Percentiles rank a stretch among this genome's conserved stretches.
phyloP scores from a whole-genome alignment of 2,329 filamentous ascomycete species.

The Exophiala oligosperma region DNA sequence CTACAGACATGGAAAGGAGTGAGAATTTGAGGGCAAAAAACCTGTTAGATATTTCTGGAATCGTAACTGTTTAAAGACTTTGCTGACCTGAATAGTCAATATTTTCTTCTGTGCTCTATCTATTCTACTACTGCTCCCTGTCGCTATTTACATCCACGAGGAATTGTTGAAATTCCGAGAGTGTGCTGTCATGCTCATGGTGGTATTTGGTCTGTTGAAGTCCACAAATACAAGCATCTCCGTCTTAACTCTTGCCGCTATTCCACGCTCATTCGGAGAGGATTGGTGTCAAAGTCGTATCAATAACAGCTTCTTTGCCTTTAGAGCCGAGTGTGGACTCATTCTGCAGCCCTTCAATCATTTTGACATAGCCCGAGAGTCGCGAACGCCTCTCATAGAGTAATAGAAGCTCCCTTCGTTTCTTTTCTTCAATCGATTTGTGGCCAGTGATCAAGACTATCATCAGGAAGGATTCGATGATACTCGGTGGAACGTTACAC shows the following conservation, averaged over 20 bases:
- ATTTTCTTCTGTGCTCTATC: background rate
- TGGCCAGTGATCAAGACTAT: constrained; percentile 37
- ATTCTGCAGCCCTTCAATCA: background rate
- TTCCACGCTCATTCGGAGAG: background rate
- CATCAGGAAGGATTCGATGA: constrained; percentile 39
- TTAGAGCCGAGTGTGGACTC: background rate
- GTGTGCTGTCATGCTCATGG: background rate
- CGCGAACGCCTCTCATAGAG: background rate
- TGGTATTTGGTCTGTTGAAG: background rate
- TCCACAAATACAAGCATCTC: background rate
- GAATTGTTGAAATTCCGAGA: background rate
- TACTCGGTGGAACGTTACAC: constrained; percentile 39
- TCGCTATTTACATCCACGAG: background rate
- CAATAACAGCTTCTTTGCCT: background rate
- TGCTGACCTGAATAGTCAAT: constrained; percentile 3
- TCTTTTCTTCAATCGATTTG: constrained; percentile 30
- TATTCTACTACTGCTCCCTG: background rate
- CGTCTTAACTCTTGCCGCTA: background rate
- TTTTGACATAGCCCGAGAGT: background rate
- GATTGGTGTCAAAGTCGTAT: background rate
- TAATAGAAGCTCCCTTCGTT: background rate
- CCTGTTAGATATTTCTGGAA: no score
- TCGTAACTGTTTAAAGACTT: constrained; percentile 34
- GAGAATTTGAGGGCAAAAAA: no score
- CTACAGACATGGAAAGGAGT: no score